phyloP scores from a whole-genome alignment of 106 monocot species.

The Dactylorhiza incarnata region DNA sequence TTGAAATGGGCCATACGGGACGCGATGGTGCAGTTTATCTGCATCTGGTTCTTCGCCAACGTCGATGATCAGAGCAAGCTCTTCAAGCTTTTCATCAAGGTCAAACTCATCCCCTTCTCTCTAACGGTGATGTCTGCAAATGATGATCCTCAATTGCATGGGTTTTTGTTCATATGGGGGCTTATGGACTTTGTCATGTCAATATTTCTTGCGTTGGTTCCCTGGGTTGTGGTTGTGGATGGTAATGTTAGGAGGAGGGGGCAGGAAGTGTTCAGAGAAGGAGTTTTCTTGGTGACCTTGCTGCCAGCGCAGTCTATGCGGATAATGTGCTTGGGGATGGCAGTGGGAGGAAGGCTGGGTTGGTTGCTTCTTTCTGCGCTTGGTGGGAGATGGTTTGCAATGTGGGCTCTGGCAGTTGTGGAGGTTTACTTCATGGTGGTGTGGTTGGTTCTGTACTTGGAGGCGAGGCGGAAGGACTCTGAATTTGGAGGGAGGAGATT shows the following conservation, averaged over 20 bases:
- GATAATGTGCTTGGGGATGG: constrained; percentile 46
- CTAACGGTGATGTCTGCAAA: constrained; percentile 24
- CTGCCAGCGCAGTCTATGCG: constrained; percentile 27
- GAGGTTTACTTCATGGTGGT: constrained; percentile 83
- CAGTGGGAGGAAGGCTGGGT: constrained; percentile 44
- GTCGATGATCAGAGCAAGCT: constrained; percentile 33
- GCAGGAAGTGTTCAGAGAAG: constrained; percentile 43
- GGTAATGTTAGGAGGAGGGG: constrained; percentile 28
- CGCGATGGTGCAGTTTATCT: constrained; percentile 51
- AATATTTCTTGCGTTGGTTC: constrained; percentile 32
- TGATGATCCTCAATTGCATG: constrained; percentile 16
- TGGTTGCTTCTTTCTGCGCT: constrained; percentile 19
- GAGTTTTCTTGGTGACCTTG: constrained; percentile 29
- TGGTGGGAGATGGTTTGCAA: constrained; percentile 36
- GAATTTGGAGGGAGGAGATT: constrained; percentile 40
- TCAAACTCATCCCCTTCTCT: constrained; percentile 64
- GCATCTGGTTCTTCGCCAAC: constrained; percentile 47
- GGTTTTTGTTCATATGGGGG: constrained; percentile 46
- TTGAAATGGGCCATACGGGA: constrained; percentile 55
- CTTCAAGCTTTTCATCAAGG: constrained; percentile 54
- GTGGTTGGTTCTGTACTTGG: constrained; percentile 57
- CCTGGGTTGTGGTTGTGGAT: constrained; percentile 53
- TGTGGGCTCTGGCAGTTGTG: constrained; percentile 25
- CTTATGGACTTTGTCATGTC: constrained; percentile 38
- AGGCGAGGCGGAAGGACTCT: constrained; percentile 35